Conservation (phyloP, 345 rosid species). For the Pistacia vera region DNA sequence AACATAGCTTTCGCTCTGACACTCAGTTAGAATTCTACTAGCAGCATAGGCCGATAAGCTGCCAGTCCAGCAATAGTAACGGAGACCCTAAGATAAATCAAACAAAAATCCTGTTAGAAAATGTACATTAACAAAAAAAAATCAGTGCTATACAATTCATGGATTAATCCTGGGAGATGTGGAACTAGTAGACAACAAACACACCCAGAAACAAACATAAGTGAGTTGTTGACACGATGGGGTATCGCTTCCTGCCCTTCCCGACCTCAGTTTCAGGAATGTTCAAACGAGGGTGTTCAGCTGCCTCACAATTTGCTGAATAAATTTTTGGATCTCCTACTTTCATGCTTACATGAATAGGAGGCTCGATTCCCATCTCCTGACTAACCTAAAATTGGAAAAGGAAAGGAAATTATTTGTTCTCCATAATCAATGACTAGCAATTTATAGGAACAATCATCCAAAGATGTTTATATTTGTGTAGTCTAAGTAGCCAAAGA, state of each 20-base stretch:
- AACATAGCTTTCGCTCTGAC: background rate
- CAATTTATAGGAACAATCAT: background rate
- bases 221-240: conserved; percentile 60
- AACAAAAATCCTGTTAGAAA: conserved; percentile 12
- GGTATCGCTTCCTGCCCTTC: conserved; percentile 56
- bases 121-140: background rate
- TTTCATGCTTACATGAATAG: conserved; percentile 57
- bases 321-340: conserved; percentile 49
- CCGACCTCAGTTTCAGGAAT: conserved; percentile 78
- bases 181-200: background rate
- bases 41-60: conserved; percentile 67
- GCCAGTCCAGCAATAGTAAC: conserved; percentile 59
- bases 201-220: conserved; percentile 75
- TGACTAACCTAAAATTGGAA: conserved; percentile 53
- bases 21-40: conserved; percentile 50
- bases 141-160: background rate
- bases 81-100: conserved; percentile 57
- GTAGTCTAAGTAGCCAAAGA: conserved; percentile 7
- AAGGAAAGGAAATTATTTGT: background rate
- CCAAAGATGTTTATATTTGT: background rate
- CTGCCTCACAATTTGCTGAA: conserved; percentile 59
- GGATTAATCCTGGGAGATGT: background rate
- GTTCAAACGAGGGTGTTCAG: conserved; percentile 69
- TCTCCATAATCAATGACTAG: background rate
- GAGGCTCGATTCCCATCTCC: conserved; percentile 69